Conservation (phyloP, 2,329 filamentous ascomycete genomes). For the Colletotrichum noveboracense region DNA sequence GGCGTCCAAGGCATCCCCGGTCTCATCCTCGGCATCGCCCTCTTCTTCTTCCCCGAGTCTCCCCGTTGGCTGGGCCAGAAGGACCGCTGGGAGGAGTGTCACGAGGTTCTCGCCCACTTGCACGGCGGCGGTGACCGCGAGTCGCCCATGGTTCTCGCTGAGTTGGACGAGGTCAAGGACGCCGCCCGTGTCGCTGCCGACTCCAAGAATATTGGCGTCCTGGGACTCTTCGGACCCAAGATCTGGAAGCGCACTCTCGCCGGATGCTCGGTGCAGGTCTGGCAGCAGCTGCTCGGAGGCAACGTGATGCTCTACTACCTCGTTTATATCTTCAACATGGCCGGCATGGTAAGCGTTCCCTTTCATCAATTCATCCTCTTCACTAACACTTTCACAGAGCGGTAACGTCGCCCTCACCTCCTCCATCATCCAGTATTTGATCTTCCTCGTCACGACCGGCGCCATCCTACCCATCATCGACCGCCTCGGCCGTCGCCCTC, state of each 20-base stretch:
- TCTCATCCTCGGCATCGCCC: slow-evolving; percentile 25
- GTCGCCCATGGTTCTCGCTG: slow-evolving; percentile 60
- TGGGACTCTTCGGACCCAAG: slow-evolving; percentile 49
- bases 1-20: slow-evolving; percentile 26
- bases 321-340: slow-evolving; percentile 68
- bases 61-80: slow-evolving; percentile 21
- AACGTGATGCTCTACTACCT: slow-evolving; percentile 67
- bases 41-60: slow-evolving; percentile 22
- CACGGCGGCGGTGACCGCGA: slow-evolving; percentile 60
- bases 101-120: slow-evolving; percentile 38
- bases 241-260: slow-evolving; percentile 58
- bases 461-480: slow-evolving; percentile 55
- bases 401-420: slow-evolving; percentile 45
- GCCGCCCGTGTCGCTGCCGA: slow-evolving; percentile 41
- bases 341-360: slow-evolving; percentile 42
- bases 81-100: slow-evolving; percentile 23
- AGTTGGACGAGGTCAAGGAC: slow-evolving; percentile 58
- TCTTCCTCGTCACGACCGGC: slow-evolving; percentile 59
- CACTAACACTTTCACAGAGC: slow-evolving; percentile 9
- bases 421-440: slow-evolving; percentile 60
- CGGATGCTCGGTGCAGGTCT: slow-evolving; percentile 58
- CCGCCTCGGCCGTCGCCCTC: slow-evolving; percentile 49
- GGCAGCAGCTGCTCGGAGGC: slow-evolving; percentile 61
- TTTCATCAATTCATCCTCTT: too few relatives aligned
- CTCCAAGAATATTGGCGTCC: slow-evolving; percentile 41